Percentiles rank a stretch among this genome's conserved stretches.
These are phyloP conservation scores for Hymenotorrendiella dingleyae DNA, from an alignment of 2,329 filamentous ascomycete genomes.

Conservation along the genomic window DNA sequence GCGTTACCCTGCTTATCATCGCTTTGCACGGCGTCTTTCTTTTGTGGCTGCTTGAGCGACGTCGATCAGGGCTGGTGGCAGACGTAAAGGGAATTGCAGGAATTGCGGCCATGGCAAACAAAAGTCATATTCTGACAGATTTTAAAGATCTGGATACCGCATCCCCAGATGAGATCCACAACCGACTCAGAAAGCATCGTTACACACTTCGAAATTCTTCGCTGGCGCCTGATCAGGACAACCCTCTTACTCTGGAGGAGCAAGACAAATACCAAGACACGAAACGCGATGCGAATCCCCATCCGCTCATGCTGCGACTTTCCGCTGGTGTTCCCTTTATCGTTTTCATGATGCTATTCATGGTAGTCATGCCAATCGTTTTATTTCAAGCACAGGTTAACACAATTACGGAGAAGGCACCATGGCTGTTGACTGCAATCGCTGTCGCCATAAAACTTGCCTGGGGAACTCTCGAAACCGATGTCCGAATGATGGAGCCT, in stretches of 20 bases:
- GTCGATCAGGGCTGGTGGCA: constrained; percentile 59
- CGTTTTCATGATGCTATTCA: constrained; percentile 48
- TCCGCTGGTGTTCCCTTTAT: constrained; percentile 57
- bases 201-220: constrained; percentile 68
- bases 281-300: constrained; percentile 49
- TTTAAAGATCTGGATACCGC: constrained; percentile 67
- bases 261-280: constrained; percentile 43
- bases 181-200: constrained; percentile 57
- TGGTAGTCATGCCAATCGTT: constrained; percentile 52
- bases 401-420: constrained; percentile 52
- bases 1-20: constrained; percentile 48
- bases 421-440: constrained; percentile 60
- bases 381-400: constrained; percentile 50
- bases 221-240: constrained; percentile 56
- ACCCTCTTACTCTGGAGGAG: constrained; percentile 36
- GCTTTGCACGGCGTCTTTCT: constrained; percentile 52
- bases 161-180: constrained; percentile 60
- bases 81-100: constrained; percentile 70
- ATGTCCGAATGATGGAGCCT: constrained; percentile 67
- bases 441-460: constrained; percentile 62
- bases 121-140: constrained; percentile 66
- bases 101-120: constrained; percentile 69
- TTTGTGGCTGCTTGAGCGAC: constrained; percentile 53
- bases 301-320: constrained; percentile 62
- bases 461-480: constrained; percentile 64